Percentiles rank a stretch among this genome's conserved stretches.
These are phyloP conservation scores for Zygosaccharomyces rouxii DNA, from an alignment of 805 yeast species.

Conservation along the genomic window DNA sequence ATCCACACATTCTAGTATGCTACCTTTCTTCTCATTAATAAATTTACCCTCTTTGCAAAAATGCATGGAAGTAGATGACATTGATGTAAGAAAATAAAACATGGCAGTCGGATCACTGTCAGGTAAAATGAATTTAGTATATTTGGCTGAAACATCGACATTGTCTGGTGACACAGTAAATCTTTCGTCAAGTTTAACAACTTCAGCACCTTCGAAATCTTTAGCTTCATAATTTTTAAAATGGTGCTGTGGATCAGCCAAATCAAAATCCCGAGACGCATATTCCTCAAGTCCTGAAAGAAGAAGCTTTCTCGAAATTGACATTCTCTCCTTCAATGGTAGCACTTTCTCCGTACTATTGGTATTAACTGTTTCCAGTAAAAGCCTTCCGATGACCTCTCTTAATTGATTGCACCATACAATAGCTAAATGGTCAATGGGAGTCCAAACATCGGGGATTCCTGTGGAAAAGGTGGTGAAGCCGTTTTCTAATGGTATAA, in stretches of 20 bases:
- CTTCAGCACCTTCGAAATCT: conserved; percentile 4
- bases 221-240: not conserved
- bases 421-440: conserved; percentile 89
- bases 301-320: conserved; percentile 42
- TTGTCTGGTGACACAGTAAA: not conserved
- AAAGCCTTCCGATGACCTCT: conserved; percentile 50
- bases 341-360: conserved; percentile 46
- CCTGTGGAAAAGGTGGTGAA: conserved; percentile 81
- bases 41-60: conserved; percentile 14
- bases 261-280: conserved; percentile 3
- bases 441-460: conserved; percentile 88
- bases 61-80: conserved; percentile 9
- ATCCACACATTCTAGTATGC: not conserved
- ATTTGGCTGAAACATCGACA: conserved; percentile 1
- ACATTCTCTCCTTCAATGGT: conserved; percentile 54
- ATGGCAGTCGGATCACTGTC: not conserved
- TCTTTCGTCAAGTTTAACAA: not conserved
- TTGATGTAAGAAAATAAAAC: conserved; percentile 21
- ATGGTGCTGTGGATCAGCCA: conserved; percentile 3
- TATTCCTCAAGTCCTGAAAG: conserved; percentile 55
- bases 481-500: conserved; percentile 73
- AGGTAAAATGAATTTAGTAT: conserved; percentile 3
- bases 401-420: conserved; percentile 95
- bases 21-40: not conserved
- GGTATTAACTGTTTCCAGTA: conserved; percentile 58